Evolutionary conservation across 129 eudicot species (phyloP).

Genomic region (Silybum marianum): DNA sequence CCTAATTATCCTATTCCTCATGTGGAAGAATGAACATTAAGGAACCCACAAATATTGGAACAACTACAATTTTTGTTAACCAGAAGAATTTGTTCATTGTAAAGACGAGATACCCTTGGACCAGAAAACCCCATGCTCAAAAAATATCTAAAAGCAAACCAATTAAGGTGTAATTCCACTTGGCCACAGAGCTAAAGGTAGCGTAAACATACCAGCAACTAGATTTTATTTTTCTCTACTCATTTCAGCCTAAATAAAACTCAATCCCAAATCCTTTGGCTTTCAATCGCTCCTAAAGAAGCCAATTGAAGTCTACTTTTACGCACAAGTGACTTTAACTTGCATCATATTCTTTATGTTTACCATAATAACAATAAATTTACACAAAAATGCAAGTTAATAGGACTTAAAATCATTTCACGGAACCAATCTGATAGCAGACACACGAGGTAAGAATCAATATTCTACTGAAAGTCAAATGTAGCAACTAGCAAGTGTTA

Average conservation of each 20-base stretch:
- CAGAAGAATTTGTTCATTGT: no score
- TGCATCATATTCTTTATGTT: neutral
- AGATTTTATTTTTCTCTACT: neutral
- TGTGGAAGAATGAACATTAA: no score
- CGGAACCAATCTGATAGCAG: slow-evolving; percentile 8
- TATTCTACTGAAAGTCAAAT: slow-evolving; percentile 2
- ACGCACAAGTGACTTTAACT: neutral
- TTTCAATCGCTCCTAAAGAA: neutral
- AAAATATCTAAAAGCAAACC: neutral
- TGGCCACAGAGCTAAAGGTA: neutral
- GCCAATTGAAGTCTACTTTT: neutral
- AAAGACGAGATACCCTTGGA: no score
- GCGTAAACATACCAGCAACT: neutral
- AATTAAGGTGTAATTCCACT: neutral
- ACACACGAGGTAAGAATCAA: neutral
- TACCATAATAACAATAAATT: neutral
- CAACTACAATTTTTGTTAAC: no score
- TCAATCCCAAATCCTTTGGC: neutral
- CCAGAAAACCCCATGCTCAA: no score
- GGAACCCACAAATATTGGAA: no score
- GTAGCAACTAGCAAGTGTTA: neutral
- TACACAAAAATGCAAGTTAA: neutral
- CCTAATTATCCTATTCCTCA: no score
- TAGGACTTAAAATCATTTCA: neutral
- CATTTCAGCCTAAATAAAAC: slow-evolving; percentile 17